A percentile compares a stretch with the other conserved stretches of the same genome.
These are phyloP conservation scores for Marchantia paleacea DNA, from an alignment of 225 moss, liverwort and hornwort species.

Conservation along the genomic window DNA sequence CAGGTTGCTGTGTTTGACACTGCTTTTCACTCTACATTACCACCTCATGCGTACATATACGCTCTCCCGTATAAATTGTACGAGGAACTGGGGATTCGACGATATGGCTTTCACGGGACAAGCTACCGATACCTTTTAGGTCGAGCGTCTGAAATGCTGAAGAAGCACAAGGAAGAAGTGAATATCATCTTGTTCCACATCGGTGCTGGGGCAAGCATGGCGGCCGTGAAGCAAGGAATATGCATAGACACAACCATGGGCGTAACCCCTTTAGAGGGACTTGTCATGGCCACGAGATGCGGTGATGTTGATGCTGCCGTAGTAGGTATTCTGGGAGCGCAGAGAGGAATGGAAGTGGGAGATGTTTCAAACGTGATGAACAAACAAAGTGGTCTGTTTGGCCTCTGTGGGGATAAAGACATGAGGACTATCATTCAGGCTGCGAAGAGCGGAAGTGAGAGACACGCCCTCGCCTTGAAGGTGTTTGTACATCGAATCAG, in stretches of 20 bases:
- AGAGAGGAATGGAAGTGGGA: conserved; percentile 57
- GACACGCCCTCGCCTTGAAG: conserved; percentile 67
- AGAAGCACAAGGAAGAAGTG: conserved; percentile 57
- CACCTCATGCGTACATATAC: conserved; percentile 72
- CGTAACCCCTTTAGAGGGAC: conserved; percentile 77
- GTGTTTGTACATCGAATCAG: conserved; percentile 74
- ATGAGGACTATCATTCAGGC: conserved; percentile 65
- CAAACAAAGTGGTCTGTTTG: conserved; percentile 79
- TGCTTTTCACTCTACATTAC: conserved; percentile 81
- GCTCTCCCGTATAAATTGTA: conserved; percentile 73
- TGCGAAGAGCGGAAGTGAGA: conserved; percentile 57
- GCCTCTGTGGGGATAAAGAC: conserved; percentile 87
- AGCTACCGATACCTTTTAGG: conserved; percentile 78
- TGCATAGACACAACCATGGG: conserved; percentile 90
- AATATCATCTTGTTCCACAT: conserved; percentile 81
- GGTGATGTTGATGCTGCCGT: conserved; percentile 86
- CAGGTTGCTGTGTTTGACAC: conserved; percentile 99
- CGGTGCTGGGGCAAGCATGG: conserved; percentile 93
- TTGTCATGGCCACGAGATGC: conserved; percentile 87
- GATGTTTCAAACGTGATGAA: conserved; percentile 64
- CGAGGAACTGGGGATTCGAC: conserved; percentile 72
- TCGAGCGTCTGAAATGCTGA: conserved; percentile 57
- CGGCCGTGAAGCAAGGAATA: conserved; percentile 74
- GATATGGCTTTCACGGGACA: conserved; percentile 88
- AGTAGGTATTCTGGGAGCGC: conserved; percentile 59